phyloP scores from a whole-genome alignment of 352 stramenopile genomes.

The Aphanomyces cochlioides region DNA sequence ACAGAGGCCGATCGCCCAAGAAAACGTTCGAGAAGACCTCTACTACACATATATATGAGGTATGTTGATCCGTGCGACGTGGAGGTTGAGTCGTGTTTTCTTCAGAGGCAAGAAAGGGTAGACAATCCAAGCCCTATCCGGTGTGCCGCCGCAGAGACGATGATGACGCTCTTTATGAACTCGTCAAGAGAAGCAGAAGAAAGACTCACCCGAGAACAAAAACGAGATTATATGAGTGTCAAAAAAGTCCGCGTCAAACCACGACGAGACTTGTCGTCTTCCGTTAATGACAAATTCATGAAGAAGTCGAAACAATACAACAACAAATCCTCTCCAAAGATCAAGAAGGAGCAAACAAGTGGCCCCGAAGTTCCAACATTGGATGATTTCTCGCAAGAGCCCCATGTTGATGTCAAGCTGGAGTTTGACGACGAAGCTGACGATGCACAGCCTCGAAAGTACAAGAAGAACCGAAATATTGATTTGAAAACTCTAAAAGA shows the following conservation, averaged over 20 bases:
- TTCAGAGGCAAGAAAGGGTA: slow-evolving; percentile 8
- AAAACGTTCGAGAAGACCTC: not conserved
- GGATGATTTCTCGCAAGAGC: not conserved
- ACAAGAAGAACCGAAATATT: slow-evolving; percentile 11
- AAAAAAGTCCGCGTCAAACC: slow-evolving; percentile 25
- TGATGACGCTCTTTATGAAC: slow-evolving; percentile 32
- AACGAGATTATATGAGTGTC: slow-evolving; percentile 17
- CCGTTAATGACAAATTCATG: not conserved
- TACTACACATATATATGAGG: slow-evolving; percentile 7
- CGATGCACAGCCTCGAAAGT: not conserved
- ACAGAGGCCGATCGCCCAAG: not conserved
- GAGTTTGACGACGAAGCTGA: not conserved
- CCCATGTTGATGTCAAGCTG: not conserved
- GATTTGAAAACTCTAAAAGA: slow-evolving; percentile 1
- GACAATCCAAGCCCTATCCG: slow-evolving; percentile 28
- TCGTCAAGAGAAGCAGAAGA: slow-evolving; percentile 28
- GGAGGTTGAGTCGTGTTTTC: not conserved
- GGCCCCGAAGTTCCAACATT: not conserved
- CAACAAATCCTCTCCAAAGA: not conserved
- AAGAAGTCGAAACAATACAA: slow-evolving; percentile 2
- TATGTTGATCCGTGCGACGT: not conserved
- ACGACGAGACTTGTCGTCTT: not conserved
- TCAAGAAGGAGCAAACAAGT: slow-evolving; percentile 4
- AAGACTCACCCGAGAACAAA: slow-evolving; percentile 24
- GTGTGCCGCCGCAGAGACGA: slow-evolving; percentile 27